phyloP scores from a whole-genome alignment of 164 flowering plant species.

The Paratinospora sagittata region DNA sequence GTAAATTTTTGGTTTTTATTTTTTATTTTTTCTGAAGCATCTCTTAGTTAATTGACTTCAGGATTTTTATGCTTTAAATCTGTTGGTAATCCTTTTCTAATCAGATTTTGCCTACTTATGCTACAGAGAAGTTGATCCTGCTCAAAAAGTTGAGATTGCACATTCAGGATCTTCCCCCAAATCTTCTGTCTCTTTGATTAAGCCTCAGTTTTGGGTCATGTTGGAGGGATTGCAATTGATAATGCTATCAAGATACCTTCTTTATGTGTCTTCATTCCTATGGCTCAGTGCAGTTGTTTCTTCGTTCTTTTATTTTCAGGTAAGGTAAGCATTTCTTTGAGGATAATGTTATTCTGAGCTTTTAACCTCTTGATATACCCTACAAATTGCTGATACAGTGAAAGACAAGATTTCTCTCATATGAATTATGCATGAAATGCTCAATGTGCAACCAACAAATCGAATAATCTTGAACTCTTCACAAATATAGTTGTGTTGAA shows the following conservation, averaged over 20 bases:
- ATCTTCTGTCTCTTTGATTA: slow-evolving; percentile 28
- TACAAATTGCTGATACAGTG: neutral
- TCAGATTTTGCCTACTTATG: slow-evolving; percentile 6
- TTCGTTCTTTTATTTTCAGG: slow-evolving; percentile 97
- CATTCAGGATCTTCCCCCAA: slow-evolving; percentile 40
- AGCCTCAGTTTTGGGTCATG: slow-evolving; percentile 63
- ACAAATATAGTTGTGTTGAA: neutral
- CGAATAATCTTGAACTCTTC: neutral
- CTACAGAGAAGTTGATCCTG: slow-evolving; percentile 44
- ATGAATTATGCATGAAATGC: neutral
- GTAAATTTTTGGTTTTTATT: no score
- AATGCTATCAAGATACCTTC: slow-evolving; percentile 66
- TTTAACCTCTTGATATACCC: neutral
- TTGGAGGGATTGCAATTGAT: slow-evolving; percentile 80
- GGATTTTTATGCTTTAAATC: no score
- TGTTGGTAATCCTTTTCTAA: no score
- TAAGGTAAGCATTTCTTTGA: slow-evolving; percentile 16
- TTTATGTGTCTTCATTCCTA: slow-evolving; percentile 67
- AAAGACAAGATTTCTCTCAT: neutral
- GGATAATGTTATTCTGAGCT: neutral
- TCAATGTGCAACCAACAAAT: neutral
- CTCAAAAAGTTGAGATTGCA: slow-evolving; percentile 25
- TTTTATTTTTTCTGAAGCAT: no score
- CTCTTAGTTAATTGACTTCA: no score
- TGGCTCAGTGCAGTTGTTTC: slow-evolving; percentile 97